Evolutionary conservation across 345 rosid species (phyloP).

Genomic region (Boechera retrofracta): DNA sequence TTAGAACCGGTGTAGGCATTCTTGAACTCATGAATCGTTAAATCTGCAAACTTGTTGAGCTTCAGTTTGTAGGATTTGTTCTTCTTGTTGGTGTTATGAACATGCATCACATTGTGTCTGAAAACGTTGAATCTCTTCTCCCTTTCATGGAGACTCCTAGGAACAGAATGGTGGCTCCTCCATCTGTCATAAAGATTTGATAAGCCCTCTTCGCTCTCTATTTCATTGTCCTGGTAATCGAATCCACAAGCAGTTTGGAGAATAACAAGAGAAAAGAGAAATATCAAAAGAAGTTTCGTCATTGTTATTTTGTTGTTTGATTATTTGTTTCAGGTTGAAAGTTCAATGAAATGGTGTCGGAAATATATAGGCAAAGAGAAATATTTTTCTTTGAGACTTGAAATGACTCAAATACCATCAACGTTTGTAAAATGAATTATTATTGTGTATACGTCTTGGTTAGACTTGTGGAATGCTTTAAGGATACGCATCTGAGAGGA

Average conservation of each 20-base stretch:
- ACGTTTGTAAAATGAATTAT: background rate
- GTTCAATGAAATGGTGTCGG: slow-evolving; percentile 20
- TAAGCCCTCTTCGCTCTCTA: slow-evolving; percentile 65
- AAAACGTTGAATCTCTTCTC: slow-evolving; percentile 74
- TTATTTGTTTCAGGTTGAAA: slow-evolving; percentile 26
- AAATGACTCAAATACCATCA: slow-evolving; percentile 33
- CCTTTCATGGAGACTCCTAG: slow-evolving; percentile 69
- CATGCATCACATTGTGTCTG: slow-evolving; percentile 71
- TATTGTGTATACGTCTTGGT: slow-evolving; percentile 29
- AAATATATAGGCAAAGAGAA: slow-evolving; percentile 24
- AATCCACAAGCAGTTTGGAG: slow-evolving; percentile 54
- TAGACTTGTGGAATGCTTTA: slow-evolving; percentile 42
- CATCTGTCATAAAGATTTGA: slow-evolving; percentile 81
- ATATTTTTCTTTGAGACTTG: background rate
- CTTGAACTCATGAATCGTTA: slow-evolving; percentile 74
- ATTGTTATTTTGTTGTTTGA: slow-evolving; percentile 29
- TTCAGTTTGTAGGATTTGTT: slow-evolving; percentile 73
- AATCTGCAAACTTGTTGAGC: slow-evolving; percentile 84
- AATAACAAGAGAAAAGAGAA: slow-evolving; percentile 49
- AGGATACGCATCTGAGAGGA: slow-evolving; percentile 32
- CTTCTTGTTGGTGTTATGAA: slow-evolving; percentile 70
- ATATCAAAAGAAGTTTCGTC: slow-evolving; percentile 46
- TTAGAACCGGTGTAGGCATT: slow-evolving; percentile 66
- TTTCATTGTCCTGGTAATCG: slow-evolving; percentile 67
- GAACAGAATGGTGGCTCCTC: slow-evolving; percentile 86